Evolutionary conservation across 1,284 basidiomycete genomes (phyloP), one percentile per base, ranked within the genome.

Genomic region (Cutaneotrichosporon sp.): DNA sequence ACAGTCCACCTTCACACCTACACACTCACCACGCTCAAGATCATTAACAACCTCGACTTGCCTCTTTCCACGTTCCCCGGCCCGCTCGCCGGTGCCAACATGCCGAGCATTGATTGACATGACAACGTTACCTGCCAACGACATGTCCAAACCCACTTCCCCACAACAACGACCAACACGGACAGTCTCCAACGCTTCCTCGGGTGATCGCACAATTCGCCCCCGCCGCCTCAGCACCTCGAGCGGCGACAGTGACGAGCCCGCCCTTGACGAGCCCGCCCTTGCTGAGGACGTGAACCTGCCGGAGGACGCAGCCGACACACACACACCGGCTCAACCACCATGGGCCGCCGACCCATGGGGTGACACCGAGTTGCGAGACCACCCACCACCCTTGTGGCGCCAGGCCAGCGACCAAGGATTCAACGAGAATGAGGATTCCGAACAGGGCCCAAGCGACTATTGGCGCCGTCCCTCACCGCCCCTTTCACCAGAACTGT

Each of bases 391-490:
- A 1, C 63, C 65, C 1, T 55, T 60, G 32, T 67, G 65, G 65
- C 52, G 65, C 21, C 56, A 67, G 42, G 55, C 56, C 31, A 65
- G 61, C 56, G 56, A 26, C 53, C 53, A 53, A 16, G 58, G 42
- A 5, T 61, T 51, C 34, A 42, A 56, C 36, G 61, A 62, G 9
- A 40, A 40, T 16, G 62, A 63, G 10, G 55, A 63, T n/a, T 47
- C 55, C 18, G 61, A 64, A 49, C 61, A 64, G 10, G 65, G 65
- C 2, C 67, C 69, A 13, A 70, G 69, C 58, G 69, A 70, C 47
- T 70, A 70, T 56, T 68, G 66, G 69, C 62, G 59, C 4, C 59
- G 65, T 26, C 62, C 62, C 9, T 61, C 62, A 10, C 59, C 63
- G 5, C 11, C 63, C 9, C 50, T 63, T 14, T 50, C 52, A 5